These are phyloP conservation scores for Passalora sequoiae DNA, from an alignment of 2,329 filamentous ascomycete genomes.

Conservation along the genomic window DNA sequence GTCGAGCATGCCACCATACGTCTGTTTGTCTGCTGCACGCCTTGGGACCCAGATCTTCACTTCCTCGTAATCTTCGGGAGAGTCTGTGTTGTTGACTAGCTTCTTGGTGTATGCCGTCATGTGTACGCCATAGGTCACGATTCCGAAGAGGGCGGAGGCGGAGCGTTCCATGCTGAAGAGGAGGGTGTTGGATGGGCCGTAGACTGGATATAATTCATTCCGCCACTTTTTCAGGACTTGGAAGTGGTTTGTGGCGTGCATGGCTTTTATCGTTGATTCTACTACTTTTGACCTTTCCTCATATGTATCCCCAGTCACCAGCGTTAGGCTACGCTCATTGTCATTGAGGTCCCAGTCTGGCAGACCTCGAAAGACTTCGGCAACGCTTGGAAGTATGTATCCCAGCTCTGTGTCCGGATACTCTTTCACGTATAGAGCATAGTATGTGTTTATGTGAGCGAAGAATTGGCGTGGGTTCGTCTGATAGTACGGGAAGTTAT, in stretches of 20 bases:
- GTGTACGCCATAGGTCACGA: constrained; percentile 72
- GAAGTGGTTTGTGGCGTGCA: constrained; percentile 68
- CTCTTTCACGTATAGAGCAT: constrained; percentile 62
- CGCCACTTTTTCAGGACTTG: constrained; percentile 72
- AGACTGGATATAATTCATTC: constrained; percentile 74
- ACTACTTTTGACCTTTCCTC: constrained; percentile 57
- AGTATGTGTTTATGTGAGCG: constrained; percentile 44
- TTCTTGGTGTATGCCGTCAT: constrained; percentile 61
- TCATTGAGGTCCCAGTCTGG: constrained; percentile 60
- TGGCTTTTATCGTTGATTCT: constrained; percentile 57
- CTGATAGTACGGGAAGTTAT: constrained; percentile 69
- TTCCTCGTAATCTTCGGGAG: constrained; percentile 37
- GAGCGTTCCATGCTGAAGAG: constrained; percentile 73
- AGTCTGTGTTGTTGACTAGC: constrained; percentile 36
- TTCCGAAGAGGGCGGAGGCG: constrained; percentile 67
- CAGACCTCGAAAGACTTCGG: constrained; percentile 50
- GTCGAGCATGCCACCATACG: constrained; percentile 86
- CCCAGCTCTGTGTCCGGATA: constrained; percentile 59
- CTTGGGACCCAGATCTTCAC: constrained; percentile 81
- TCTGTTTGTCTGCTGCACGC: constrained; percentile 71
- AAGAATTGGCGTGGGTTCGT: constrained; percentile 54
- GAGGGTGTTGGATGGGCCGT: constrained; percentile 54
- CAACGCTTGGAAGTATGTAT: constrained; percentile 57
- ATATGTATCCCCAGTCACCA: constrained; percentile 53
- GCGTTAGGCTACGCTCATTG: constrained; percentile 56